Percentiles rank a stretch among this genome's conserved stretches.
These are phyloP conservation scores for Globisporangium nagaii DNA, from an alignment of 352 stramenopile genomes.

Conservation along the genomic window DNA sequence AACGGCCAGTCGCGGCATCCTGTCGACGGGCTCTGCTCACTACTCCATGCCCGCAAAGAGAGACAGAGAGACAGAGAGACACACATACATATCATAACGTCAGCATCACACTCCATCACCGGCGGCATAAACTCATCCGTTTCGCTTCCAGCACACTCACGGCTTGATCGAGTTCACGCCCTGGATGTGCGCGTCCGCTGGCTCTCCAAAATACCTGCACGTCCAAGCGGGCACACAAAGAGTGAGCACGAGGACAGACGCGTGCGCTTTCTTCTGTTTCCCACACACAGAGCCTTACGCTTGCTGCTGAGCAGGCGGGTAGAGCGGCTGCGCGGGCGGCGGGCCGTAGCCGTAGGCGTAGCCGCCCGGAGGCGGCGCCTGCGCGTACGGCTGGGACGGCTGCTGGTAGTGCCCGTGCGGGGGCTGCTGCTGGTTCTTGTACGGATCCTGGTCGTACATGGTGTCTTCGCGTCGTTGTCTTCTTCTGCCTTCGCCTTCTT, in stretches of 20 bases:
- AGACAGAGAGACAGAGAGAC: not conserved
- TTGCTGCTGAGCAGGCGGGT: conserved; percentile 14
- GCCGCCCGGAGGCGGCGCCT: not conserved
- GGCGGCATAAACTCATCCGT: not conserved
- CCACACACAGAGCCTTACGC: not conserved
- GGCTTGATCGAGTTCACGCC: conserved; percentile 67
- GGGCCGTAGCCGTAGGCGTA: conserved; percentile 12
- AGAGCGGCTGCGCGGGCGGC: conserved; percentile 9
- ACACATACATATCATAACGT: not conserved
- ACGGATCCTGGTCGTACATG: conserved; percentile 34
- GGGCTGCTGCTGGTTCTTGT: conserved; percentile 21
- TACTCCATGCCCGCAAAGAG: conserved; percentile 9
- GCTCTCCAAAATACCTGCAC: conserved; percentile 31
- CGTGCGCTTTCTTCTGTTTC: not conserved
- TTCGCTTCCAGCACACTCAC: conserved; percentile 21
- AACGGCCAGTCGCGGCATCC: conserved; percentile 78
- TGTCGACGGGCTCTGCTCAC: conserved; percentile 21
- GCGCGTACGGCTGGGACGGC: conserved; percentile 24
- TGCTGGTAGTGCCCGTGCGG: conserved; percentile 13
- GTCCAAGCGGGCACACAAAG: not conserved
- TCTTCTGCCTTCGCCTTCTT: not conserved
- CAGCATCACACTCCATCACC: not conserved
- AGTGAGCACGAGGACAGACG: not conserved
- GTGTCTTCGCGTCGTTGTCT: not conserved
- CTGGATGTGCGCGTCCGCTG: conserved; percentile 26